These are phyloP conservation scores for Coniochaeta prunicola DNA, from an alignment of 2,329 filamentous ascomycete species.

Conservation along the genomic window DNA sequence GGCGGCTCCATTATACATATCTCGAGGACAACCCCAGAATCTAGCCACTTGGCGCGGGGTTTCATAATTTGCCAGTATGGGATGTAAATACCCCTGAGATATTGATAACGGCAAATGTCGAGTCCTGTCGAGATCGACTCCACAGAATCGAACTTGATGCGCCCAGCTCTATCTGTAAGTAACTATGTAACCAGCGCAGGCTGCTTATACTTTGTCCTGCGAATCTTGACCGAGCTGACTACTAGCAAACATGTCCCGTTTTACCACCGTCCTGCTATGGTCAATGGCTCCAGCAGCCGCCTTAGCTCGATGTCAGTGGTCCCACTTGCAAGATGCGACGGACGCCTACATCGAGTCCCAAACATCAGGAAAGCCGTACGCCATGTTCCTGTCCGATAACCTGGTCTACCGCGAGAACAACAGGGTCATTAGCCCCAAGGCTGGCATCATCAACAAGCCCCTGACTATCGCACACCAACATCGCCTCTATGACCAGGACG, in stretches of 20 bases:
- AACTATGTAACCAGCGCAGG: background rate
- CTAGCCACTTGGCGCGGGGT: background rate
- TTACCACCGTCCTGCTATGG: background rate
- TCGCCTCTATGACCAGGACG: constrained; percentile 17
- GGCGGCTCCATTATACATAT: background rate
- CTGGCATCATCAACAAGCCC: constrained; percentile 11
- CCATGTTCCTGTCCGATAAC: background rate
- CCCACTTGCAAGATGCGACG: constrained; percentile 4
- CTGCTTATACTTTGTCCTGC: background rate
- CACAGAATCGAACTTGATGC: background rate
- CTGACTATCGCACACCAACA: constrained; percentile 19
- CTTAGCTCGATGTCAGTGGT: background rate
- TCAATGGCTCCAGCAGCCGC: background rate
- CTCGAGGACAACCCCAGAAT: too few species aligned
- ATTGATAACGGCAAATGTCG: background rate
- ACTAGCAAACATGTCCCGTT: background rate
- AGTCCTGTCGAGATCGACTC: background rate
- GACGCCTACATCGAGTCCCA: constrained; percentile 9
- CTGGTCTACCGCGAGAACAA: constrained; percentile 9
- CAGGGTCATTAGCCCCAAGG: constrained; percentile 5
- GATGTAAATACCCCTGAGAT: background rate
- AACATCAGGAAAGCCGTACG: constrained; percentile 6
- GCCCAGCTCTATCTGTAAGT: too few species aligned
- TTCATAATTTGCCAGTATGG: background rate
- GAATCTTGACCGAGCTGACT: background rate